Base-by-base conservation (phyloP, 257 asterid species). In the Solanum ossicruentum region DNA sequence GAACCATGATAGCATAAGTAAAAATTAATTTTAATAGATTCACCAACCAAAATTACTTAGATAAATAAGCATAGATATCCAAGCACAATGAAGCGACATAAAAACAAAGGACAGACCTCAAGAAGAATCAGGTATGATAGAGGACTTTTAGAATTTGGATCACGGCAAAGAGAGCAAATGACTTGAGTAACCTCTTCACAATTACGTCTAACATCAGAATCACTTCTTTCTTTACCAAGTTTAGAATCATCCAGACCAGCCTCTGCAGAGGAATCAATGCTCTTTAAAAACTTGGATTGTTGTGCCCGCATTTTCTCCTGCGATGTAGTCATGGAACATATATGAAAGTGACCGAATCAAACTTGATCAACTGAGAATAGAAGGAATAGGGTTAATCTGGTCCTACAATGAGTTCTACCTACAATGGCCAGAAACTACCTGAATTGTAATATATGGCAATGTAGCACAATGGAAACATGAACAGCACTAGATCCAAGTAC, bases 301-400 rank as follows among this genome's bases (percentile, higher is more conserved):
- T 95, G 96, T 54, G 92, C 93, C 89, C 89, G 92, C 99, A 97
- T 95, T 82, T 91, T 97, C 88, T 92, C 99, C 99, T 97, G 91
- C 60, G 77, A 63, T 85, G 52, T 85, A 83, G 78, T 87, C 15
- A 69, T 78, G 65, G 84, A 87, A 61, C 81, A 84, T 82, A 83
- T 39, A 41, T 67, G 73, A 63, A 83, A 81, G 13, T 60, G 67
- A 75, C 61, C 28, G 77, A 65, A 51, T 61, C 85, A 73, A 55
- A 80, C 89, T 84, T 55, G 28, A 75, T 77, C 45, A 52, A 78
- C 47, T 20, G 16, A 78, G 18, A 78, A 78, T 9, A 52, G 49
- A 78, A 52, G 49, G 45, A 78, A 51, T 23, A 52, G 41, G 23
- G 63, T 78, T 78, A 26, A 17, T 15, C 83, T 52, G 49, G 49